Base-by-base conservation (phyloP, 2,329 filamentous ascomycete genomes). In the Periconia macrospinosa region DNA sequence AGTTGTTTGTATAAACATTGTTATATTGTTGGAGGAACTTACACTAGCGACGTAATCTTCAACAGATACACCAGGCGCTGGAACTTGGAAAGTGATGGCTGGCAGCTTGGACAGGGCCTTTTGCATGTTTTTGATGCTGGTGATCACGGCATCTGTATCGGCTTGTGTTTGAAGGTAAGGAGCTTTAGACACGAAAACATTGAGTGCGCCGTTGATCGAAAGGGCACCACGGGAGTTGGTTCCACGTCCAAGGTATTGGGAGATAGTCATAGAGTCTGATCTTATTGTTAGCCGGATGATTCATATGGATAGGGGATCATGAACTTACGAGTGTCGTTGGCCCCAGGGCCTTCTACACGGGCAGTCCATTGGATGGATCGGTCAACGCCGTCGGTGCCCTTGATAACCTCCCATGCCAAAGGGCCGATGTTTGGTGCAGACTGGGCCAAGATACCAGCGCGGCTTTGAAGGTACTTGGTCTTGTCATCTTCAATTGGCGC, bases 301-400 rank as follows among this genome's bases (percentile, higher is more conserved):
- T 15, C n/a, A n/a, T n/a, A n/a, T n/a, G 17, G 17, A 18, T 3
- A 19, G 11, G 41, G 14, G 14, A 11, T 13, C 41, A 6, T 11
- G 17, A 19, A 42, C 19, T 42, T 17, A 42, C 33, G 49, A n/a
- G 70, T 74, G 58, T 73, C 71, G 37, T 68, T 70, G 37, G 70
- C 65, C 49, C 76, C 79, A 44, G 79, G 76, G 40, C 81, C 80
- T 58, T 88, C 85, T 23, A 87, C 84, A 58, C 86, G 81, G 42
- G 85, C 81, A 10, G 86, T 88, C 78, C 83, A 89, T 66, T 89
- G 86, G 17, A 88, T 75, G 61, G 87, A 83, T 45, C 86, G 80
- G 9, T 81, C 79, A 51, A 86, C 81, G 23, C 84, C 84, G 60
- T 90, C 86, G 8, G 72, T 65, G 20, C 77, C 77, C 52, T 70